Evolutionary conservation across 257 asterid genomes (phyloP).

Genomic region (Cinchona pubescens): DNA sequence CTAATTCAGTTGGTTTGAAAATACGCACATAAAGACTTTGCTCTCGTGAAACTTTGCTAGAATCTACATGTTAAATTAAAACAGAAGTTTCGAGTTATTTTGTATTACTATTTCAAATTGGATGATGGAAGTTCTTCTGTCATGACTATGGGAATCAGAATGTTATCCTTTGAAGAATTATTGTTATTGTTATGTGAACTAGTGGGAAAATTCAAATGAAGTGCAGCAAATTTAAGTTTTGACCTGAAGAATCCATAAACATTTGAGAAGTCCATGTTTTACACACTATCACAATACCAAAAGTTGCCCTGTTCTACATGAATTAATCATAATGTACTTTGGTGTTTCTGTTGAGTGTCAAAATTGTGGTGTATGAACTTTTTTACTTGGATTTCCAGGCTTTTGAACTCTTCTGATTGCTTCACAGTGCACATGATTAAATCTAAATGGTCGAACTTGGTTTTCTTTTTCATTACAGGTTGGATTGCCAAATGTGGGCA

Average conservation of each 20-base stretch:
- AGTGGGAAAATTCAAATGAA: background rate
- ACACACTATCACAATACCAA: background rate
- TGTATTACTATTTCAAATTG: background rate
- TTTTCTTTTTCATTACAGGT: slow-evolving; percentile 55
- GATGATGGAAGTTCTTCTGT: background rate
- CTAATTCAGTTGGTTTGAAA: background rate
- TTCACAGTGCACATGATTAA: background rate
- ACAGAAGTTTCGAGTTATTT: background rate
- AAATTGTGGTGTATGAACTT: background rate
- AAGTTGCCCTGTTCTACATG: background rate
- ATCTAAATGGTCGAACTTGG: background rate
- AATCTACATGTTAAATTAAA: background rate
- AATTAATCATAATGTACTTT: background rate
- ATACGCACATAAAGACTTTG: background rate
- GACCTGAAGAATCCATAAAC: background rate
- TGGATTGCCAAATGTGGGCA: slow-evolving; percentile 97
- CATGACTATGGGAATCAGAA: background rate
- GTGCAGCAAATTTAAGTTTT: background rate
- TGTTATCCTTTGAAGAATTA: background rate
- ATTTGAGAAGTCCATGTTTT: background rate
- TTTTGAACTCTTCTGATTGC: background rate
- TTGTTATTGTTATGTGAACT: background rate
- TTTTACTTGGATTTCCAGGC: background rate
- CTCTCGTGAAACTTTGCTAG: background rate
- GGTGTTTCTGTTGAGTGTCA: background rate